Conservation (phyloP, 352 stramenopile genomes). For the Globisporangium middletonii region DNA sequence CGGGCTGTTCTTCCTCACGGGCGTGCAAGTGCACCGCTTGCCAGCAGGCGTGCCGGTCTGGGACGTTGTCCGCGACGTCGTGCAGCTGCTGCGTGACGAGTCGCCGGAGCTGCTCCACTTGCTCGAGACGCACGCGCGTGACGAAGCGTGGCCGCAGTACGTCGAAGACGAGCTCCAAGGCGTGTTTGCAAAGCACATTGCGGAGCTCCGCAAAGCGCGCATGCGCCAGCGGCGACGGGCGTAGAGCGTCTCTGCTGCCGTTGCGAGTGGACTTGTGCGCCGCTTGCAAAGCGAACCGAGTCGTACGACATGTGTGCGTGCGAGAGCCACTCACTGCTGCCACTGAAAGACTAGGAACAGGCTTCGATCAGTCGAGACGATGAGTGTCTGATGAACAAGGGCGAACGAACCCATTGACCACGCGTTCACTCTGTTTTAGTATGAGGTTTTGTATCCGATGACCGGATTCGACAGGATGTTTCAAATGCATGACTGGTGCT, state of each 20-base stretch:
- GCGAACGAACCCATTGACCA: no score
- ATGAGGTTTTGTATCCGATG: no score
- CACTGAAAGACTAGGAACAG: no score
- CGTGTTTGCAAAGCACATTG: slow-evolving; percentile 27
- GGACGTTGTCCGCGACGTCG: slow-evolving; percentile 37
- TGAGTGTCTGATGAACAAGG: no score
- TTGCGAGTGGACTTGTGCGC: no score
- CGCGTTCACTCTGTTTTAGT: no score
- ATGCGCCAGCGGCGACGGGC: slow-evolving; percentile 17
- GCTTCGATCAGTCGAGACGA: no score
- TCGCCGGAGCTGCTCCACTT: slow-evolving; percentile 49
- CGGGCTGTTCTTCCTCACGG: slow-evolving; percentile 56
- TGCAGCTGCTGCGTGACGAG: slow-evolving; percentile 23
- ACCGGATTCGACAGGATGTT: no score
- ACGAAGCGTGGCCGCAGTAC: slow-evolving; percentile 46
- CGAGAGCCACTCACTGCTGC: no score
- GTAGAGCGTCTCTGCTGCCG: neutral
- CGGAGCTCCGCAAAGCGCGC: slow-evolving; percentile 22
- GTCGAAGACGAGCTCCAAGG: slow-evolving; percentile 41
- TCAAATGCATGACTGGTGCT: no score
- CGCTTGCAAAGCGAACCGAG: no score
- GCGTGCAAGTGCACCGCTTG: slow-evolving; percentile 34
- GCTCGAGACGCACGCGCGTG: slow-evolving; percentile 37
- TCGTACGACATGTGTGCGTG: no score
- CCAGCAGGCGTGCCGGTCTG: slow-evolving; percentile 36